Evolutionary conservation across 768 basidiomycete genomes (phyloP).

Genomic region (Sarcomyxa edulis): DNA sequence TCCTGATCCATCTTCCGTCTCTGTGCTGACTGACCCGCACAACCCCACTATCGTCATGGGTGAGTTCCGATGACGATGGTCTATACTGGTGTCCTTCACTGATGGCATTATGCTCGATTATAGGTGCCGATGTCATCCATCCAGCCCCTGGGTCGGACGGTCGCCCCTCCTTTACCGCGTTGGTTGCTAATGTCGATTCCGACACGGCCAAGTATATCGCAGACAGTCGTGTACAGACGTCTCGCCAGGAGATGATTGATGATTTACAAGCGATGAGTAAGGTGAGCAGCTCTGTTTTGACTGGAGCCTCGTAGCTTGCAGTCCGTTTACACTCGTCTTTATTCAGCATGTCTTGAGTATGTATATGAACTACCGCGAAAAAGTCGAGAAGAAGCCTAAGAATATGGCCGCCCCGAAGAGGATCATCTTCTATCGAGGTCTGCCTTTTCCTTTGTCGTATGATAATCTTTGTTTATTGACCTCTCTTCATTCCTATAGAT

Average conservation of each 20-base stretch:
- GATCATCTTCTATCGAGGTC: conserved; percentile 74
- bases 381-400: conserved; percentile 45
- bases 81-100: not conserved
- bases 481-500: conserved; percentile 28
- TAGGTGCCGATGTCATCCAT: conserved; percentile 81
- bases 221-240: conserved; percentile 60
- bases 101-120: conserved; percentile 3
- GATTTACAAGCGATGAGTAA: conserved; percentile 63
- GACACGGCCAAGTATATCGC: conserved; percentile 68
- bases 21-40: conserved; percentile 59
- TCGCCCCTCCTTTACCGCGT: conserved; percentile 74
- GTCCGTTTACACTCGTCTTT: not conserved
- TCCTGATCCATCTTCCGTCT: conserved; percentile 63
- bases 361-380: conserved; percentile 53
- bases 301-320: too few species aligned
- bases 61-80: conserved; percentile 15
- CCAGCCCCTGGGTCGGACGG: conserved; percentile 77
- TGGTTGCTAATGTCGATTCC: conserved; percentile 78
- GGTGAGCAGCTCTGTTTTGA: conserved; percentile 28
- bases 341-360: conserved; percentile 46
- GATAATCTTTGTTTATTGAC: conserved; percentile 6
- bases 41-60: conserved; percentile 82
- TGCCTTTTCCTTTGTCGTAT: conserved; percentile 10
- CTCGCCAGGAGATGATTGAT: conserved; percentile 73
- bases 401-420: conserved; percentile 48